Base-by-base conservation (phyloP, 148 eudicot genomes). In the Fagopyrum tataricum region DNA sequence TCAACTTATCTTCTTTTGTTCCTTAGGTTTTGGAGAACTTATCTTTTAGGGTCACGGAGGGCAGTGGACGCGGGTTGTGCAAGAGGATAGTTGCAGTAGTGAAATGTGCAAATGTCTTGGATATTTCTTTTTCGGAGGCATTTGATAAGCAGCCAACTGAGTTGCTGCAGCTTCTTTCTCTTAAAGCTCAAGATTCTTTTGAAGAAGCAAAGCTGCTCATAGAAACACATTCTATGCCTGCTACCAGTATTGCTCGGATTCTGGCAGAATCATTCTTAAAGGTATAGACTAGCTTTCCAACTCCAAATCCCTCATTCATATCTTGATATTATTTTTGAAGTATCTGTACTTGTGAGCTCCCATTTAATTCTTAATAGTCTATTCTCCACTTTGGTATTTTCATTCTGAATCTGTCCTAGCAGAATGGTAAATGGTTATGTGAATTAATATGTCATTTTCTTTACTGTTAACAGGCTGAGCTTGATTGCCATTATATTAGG, bases 161-260 rank as follows among this genome's bases (percentile, higher is more conserved):
- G 76, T 81, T 91, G 72, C 78, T 94, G 74, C 98, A 94, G 81
- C 79, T 94, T 83, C 93, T 94, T 75, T 89, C 98, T 82, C 98
- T 94, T 74, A 94, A 91, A 85, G 98, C 97, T 24, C 98, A 94
- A 82, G 98, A 94, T 78, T 94, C 98, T 41, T 94, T 88, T 71
- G 91, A 91, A 53, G 97, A 94, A 85, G 96, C 98, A 58, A 78
- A 82, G 76, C 91, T 89, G 61, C 84, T 94, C 62, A 90, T 94
- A 66, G 87, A 87, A 83, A 87, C 91, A 75, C 96, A 91, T 82
- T 79, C 93, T 66, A 86, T 94, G 86, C 87, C 98, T 69, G 89
- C 98, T 74, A 84, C 93, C 52, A 88, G 87, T 76, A 85, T 88
- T 76, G 98, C 98, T 52, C 90, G 90, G 80, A 90, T 94, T 77